These are phyloP conservation scores for Mycotypha africana DNA, from an alignment of 371 early-diverging fungal genomes.

Conservation along the genomic window DNA sequence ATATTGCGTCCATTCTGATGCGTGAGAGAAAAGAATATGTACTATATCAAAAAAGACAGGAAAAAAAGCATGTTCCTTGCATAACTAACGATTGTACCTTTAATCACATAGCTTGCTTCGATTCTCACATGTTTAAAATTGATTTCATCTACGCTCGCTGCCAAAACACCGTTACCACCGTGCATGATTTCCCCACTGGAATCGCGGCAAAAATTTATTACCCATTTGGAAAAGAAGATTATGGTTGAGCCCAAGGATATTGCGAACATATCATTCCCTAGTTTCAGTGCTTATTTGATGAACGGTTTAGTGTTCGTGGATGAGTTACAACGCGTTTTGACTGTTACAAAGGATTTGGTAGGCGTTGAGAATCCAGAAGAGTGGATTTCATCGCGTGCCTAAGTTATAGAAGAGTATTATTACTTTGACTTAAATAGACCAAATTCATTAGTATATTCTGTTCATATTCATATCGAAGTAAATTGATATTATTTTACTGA, in stretches of 20 bases:
- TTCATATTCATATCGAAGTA: no score
- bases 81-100: neutral
- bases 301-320: slow-evolving; percentile 28
- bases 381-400: slow-evolving; percentile 22
- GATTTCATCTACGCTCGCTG: slow-evolving; percentile 27
- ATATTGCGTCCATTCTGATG: slow-evolving; percentile 18
- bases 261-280: slow-evolving; percentile 20
- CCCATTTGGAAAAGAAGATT: slow-evolving; percentile 20
- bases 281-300: slow-evolving; percentile 30
- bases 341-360: slow-evolving; percentile 23
- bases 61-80: no score
- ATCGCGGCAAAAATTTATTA: slow-evolving; percentile 18
- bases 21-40: slow-evolving; percentile 37
- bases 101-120: slow-evolving; percentile 25
- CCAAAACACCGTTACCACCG: slow-evolving; percentile 39
- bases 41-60: neutral
- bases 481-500: no score
- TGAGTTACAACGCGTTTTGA: slow-evolving; percentile 25
- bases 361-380: slow-evolving; percentile 36
- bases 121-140: slow-evolving; percentile 37
- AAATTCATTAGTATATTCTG: no score
- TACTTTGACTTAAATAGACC: no score
- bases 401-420: neutral
- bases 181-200: slow-evolving; percentile 29
- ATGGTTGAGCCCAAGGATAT: slow-evolving; percentile 19